Evolutionary conservation across 1,284 basidiomycete species (phyloP).

Genomic region (Leccinum griseonigrum): DNA sequence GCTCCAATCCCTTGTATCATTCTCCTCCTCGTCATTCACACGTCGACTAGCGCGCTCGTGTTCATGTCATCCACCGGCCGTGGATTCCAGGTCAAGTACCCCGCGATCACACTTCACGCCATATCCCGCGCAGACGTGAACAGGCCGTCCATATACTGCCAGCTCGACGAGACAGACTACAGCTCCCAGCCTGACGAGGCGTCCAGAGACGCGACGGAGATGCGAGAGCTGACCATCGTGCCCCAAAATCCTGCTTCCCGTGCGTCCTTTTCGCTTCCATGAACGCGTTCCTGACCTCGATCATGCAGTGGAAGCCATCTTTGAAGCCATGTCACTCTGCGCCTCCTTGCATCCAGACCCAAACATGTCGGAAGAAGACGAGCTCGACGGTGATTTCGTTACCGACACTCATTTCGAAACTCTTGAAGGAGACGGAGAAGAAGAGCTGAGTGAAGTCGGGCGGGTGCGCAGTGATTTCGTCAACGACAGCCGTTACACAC

Average conservation of each 20-base stretch:
- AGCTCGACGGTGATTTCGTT: constrained; percentile 60
- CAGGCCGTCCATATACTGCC: constrained; percentile 81
- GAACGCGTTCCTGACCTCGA: constrained; percentile 6
- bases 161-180: constrained; percentile 66
- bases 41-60: constrained; percentile 59
- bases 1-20: constrained; percentile 7
- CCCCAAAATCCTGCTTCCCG: constrained; percentile 58
- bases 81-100: constrained; percentile 82
- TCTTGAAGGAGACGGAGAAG: constrained; percentile 57
- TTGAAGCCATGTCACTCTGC: constrained; percentile 84
- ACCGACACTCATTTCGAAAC: constrained; percentile 55
- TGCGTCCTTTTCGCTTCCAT: constrained; percentile 39
- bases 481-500: constrained; percentile 76
- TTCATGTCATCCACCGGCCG: constrained; percentile 69
- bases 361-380: constrained; percentile 52
- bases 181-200: constrained; percentile 29
- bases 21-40: constrained; percentile 28
- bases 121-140: constrained; percentile 63
- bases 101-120: constrained; percentile 85
- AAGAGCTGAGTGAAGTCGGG: constrained; percentile 81
- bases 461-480: constrained; percentile 92
- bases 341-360: constrained; percentile 88
- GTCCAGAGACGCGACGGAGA: constrained; percentile 42
- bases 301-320: constrained; percentile 77
- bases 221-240: constrained; percentile 77